Conservation (phyloP, 768 basidiomycete species). For the Lyophyllum shimeji region DNA sequence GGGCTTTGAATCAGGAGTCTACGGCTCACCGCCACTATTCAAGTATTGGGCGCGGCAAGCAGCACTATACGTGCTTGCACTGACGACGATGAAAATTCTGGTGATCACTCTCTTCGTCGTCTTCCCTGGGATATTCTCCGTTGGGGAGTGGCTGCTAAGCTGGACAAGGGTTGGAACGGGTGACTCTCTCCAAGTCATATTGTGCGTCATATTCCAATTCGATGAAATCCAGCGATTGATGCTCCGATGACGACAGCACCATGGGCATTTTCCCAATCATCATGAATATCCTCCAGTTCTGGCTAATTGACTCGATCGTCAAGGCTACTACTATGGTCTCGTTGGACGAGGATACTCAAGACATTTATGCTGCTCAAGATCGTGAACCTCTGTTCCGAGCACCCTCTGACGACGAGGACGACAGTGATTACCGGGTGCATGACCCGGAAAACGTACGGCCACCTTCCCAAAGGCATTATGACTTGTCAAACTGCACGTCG, state of each 20-base stretch:
- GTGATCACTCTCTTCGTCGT: conserved; percentile 76
- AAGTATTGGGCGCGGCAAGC: conserved; percentile 76
- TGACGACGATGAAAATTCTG: conserved; percentile 88
- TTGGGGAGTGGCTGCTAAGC: conserved; percentile 86
- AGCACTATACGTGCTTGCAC: conserved; percentile 75
- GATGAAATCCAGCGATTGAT: not conserved
- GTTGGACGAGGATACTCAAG: conserved; percentile 41
- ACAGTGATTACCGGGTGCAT: conserved; percentile 19
- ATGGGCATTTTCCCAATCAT: conserved; percentile 91
- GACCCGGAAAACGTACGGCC: conserved; percentile 50
- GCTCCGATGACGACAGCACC: conserved; percentile 42
- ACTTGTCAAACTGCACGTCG: conserved; percentile 24
- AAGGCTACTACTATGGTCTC: conserved; percentile 55
- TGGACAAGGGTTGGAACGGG: conserved; percentile 69
- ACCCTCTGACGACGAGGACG: conserved; percentile 52
- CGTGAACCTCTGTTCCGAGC: conserved; percentile 64
- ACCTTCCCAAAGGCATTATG: conserved; percentile 22
- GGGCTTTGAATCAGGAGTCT: conserved; percentile 85
- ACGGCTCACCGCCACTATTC: conserved; percentile 80
- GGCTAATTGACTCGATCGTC: conserved; percentile 92
- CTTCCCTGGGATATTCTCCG: conserved; percentile 65
- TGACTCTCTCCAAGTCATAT: conserved; percentile 72
- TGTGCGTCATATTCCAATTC: conserved; percentile 49
- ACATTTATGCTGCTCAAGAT: conserved; percentile 39
- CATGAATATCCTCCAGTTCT: conserved; percentile 92